A percentile compares a stretch with the other conserved stretches of the same genome.
Evolutionary conservation across 768 basidiomycete genomes (phyloP).

Genomic region (Suillus alpinus): DNA sequence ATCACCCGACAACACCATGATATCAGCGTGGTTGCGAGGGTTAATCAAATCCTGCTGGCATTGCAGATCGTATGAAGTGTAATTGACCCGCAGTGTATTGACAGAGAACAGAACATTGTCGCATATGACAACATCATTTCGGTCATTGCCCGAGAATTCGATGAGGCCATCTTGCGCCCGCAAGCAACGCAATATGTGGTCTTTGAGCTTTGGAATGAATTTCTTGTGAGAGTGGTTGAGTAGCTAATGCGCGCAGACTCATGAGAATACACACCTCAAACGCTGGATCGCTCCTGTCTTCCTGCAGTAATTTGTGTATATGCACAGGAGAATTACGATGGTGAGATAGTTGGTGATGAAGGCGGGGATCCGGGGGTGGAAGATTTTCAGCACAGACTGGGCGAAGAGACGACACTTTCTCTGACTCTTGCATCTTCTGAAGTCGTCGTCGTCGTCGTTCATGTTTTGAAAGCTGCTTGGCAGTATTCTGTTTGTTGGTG

Average conservation of each 20-base stretch:
- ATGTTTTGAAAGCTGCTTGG: conserved; percentile 27
- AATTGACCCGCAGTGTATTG: conserved; percentile 29
- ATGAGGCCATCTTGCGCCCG: conserved; percentile 9
- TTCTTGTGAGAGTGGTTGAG: conserved; percentile 16
- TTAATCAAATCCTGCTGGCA: conserved; percentile 26
- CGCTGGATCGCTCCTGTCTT: conserved; percentile 5
- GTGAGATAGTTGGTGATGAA: not conserved
- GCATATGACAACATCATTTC: conserved; percentile 18
- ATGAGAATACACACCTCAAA: conserved; percentile 7
- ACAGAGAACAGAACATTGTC: conserved; percentile 33
- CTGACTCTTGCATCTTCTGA: too few species aligned
- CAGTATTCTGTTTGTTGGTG: conserved; percentile 35
- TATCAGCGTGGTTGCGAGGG: conserved; percentile 26
- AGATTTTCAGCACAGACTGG: not conserved
- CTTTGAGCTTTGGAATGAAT: conserved; percentile 22
- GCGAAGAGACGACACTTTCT: too few species aligned
- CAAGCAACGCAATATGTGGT: conserved; percentile 8
- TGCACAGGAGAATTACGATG: conserved; percentile 4
- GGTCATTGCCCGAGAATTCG: conserved; percentile 22
- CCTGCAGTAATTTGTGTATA: not conserved
- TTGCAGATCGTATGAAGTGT: conserved; percentile 29
- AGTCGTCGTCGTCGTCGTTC: conserved; percentile 12
- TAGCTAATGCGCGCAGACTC: too few species aligned
- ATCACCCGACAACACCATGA: conserved; percentile 33
- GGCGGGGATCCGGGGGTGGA: conserved; percentile 10